Evolutionary conservation across 2,329 filamentous ascomycete genomes (phyloP), one percentile per base, ranked within the genome.

Genomic region (Curvularia sp.): DNA sequence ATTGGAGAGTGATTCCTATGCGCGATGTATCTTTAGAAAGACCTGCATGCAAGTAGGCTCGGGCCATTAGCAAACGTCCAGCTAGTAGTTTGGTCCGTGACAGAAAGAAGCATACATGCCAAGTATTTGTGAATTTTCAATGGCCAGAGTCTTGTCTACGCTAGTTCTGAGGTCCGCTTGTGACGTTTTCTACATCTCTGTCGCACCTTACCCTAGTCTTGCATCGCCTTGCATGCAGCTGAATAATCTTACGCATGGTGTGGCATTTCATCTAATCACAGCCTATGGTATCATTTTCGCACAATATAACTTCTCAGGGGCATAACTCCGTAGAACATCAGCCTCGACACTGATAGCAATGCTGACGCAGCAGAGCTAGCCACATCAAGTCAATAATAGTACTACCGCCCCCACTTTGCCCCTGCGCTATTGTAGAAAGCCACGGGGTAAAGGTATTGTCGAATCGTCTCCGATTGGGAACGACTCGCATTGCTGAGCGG

Each of bases 281-380:
- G 27, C 7, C n/a, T 4, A 13, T 30, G 27, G 25, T n/a, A 18
- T 27, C 43, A 46, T 30, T 21, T 10, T 46, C 7, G 43, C 43
- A 32, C 27, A 46, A 30, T 19, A 1, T 9, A 46, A n/a, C n/a
- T n/a, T 30, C 32, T 30, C 10, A 7, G 15, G 18, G 43, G 10
- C 10, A 32, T 2, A 21, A 15, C 5, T 32, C 18, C 18, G 10
- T 32, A 13, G 1, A 21, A 15, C 7, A 47, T 27, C 18, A 47
- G 28, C 12, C 43, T 27, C 21, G 12, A 32, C 3, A 53, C 25
- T 5, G 9, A 19, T 46, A 32, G 28, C 43, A 12, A 23, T 32
- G 48, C 34, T 53, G 32, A 27, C 41, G 56, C 49, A 59, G 59
- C 59, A 56, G 19, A 34, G 25, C 47, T 56, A 59, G 41, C 49